These are phyloP conservation scores for Diddensiella caesifluorescens DNA, from an alignment of 805 yeast genomes.

Conservation along the genomic window DNA sequence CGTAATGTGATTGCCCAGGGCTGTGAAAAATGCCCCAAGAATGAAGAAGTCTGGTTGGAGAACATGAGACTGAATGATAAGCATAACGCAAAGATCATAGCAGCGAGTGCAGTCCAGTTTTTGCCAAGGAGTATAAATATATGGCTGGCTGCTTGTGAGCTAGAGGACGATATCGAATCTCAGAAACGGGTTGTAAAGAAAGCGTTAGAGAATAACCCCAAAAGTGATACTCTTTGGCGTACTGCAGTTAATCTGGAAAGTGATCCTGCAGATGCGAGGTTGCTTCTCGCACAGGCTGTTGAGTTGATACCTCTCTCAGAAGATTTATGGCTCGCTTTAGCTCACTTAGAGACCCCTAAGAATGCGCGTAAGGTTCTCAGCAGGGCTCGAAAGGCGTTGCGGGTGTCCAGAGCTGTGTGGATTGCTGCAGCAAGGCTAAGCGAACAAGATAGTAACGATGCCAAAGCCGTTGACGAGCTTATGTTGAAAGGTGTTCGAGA, in stretches of 20 bases:
- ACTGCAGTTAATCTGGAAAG: conserved; percentile 56
- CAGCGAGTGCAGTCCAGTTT: conserved; percentile 57
- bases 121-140: conserved; percentile 53
- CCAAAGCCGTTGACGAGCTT: conserved; percentile 38
- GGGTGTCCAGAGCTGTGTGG: conserved; percentile 55
- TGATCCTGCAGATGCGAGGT: conserved; percentile 42
- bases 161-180: conserved; percentile 54
- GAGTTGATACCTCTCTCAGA: conserved; percentile 62
- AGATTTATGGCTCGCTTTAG: conserved; percentile 58
- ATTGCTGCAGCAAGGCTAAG: conserved; percentile 64
- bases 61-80: conserved; percentile 55
- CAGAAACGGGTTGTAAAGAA: conserved; percentile 59
- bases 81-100: conserved; percentile 51
- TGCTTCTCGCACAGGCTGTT: conserved; percentile 58
- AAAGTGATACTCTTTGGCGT: conserved; percentile 61
- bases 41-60: conserved; percentile 79
- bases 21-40: conserved; percentile 57
- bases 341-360: conserved; percentile 39
- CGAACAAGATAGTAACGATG: conserved; percentile 44
- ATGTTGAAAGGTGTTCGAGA: conserved; percentile 46
- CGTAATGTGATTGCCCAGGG: conserved; percentile 64
- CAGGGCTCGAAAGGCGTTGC: conserved; percentile 52
- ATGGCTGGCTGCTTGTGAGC: conserved; percentile 67
- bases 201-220: conserved; percentile 64
- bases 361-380: conserved; percentile 54